Evolutionary conservation across 345 rosid species (phyloP), one percentile per base, ranked within the genome.

Genomic region (Hibiscus syriacus): DNA sequence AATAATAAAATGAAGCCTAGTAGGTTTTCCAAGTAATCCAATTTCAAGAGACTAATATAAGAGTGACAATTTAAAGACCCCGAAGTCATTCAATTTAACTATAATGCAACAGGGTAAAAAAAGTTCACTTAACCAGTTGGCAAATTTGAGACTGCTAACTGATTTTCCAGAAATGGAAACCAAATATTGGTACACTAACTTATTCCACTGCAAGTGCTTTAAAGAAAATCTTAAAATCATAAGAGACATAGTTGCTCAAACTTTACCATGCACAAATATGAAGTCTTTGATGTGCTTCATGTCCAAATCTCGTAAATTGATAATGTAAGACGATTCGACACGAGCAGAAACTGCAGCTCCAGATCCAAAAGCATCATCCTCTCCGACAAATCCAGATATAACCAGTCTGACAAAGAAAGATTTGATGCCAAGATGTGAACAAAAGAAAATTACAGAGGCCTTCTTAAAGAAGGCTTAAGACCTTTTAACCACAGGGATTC

Each of bases 201-300:
- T 49, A 26, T 13, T 50, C 60, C 23, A 45, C 14, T 6, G 19
- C 67, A 45, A 45, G 3, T 45, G 26, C 54, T 43, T 64, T 16
- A 22, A 45, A 64, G 9, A 45, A 50, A 43, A 43, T 25, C 67
- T 26, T 41, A 25, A 2, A 67, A 50, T 38, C 41, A 66, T 19
- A 23, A 64, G 58, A 49, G 43, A 63, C 23, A 14, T 20, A 63
- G 52, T 19, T 50, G 64, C 48, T 49, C 56, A 63, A 69, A 71
- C 91, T 69, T 50, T 76, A 94, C 99, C 99, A 69, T 91, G 90
- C 27, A 91, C 81, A 80, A 94, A 94, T 77, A 94, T 80, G 71
- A 94, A 91, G 78, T 94, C 98, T 82, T 91, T 94, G 53, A 91
- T 79, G 65, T 94, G 98, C 84, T 86, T 91, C 89, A 91, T 81